Base-by-base conservation (phyloP, 805 yeast genomes). In the Monosporozyma aerobia region DNA sequence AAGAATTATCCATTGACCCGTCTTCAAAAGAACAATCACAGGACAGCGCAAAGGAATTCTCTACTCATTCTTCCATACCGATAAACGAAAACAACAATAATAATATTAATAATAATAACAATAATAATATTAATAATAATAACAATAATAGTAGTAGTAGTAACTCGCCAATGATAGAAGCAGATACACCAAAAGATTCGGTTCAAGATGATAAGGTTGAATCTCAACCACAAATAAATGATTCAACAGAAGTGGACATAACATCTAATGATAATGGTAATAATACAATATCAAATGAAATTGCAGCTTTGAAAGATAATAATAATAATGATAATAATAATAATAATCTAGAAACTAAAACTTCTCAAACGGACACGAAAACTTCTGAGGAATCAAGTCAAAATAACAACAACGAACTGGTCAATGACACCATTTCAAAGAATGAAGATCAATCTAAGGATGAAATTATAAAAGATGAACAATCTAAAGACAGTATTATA, bases 61-160 rank as follows among this genome's bases (percentile, higher is more conserved):
- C 45, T 23, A 43, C 45, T 5, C 45, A 43, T 43, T 43, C 45
- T 13, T 29, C 52, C 23, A 14, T 39, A 37, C 35, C 47, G 44
- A 47, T 45, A 35, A 41, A 53, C 32, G 47, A 33, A 9, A 33
- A 30, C 22, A 52, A 49, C 33, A 11, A 46, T 11, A 23, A 39
- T n/a, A 45, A 30, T 19, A 22, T 46, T 32, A 27, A 48, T 7
- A 43, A 13, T 25, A 6, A 27, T 19, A 32, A 44, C 33, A 8
- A 33, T 41, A 23, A 41, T 40, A 44, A 50, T 40, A 32, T 10
- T 19, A 46, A 11, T 7, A 32, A 22, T 11, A 25, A 22, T 46
- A 29, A 44, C 13, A 14, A 27, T 22, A 19, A 5, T 25, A 16
- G 27, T 7, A 37, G 7, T 11, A 16, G 27, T 44, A 16, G 22